Evolutionary conservation across 129 eudicot species (phyloP).

Genomic region (sunflower (Helianthus annuus)): DNA sequence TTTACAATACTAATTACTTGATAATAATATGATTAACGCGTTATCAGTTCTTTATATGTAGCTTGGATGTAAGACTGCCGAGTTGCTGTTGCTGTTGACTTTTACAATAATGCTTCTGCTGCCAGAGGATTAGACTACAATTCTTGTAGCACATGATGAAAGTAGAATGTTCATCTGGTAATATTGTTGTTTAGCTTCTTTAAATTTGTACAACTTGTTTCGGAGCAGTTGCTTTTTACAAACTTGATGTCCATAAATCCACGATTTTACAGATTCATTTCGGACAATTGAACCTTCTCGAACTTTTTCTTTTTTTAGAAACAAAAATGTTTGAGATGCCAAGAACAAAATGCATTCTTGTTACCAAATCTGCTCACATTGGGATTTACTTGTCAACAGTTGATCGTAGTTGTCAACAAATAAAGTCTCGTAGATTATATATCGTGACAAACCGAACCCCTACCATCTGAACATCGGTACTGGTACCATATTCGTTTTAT

Average conservation of each 20-base stretch:
- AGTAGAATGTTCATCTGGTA: conserved; percentile 13
- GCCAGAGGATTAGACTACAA: not conserved
- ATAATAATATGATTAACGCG: not conserved
- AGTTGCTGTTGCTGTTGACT: conserved; percentile 8
- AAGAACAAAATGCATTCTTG: not conserved
- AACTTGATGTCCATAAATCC: conserved; percentile 12
- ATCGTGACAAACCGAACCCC: too few relatives aligned
- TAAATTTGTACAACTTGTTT: conserved; percentile 13
- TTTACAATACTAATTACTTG: not conserved
- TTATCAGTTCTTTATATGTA: conserved; percentile 11
- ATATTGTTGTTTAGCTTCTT: conserved; percentile 22
- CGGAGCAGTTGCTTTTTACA: not conserved
- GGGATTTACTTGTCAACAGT: not conserved
- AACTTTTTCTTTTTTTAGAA: conserved; percentile 1
- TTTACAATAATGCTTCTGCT: conserved; percentile 7
- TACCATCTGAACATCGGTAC: too few relatives aligned
- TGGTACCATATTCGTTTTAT: too few relatives aligned
- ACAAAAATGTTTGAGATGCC: not conserved
- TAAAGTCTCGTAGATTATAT: too few relatives aligned
- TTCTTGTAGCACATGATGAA: conserved; percentile 10
- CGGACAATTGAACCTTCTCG: conserved; percentile 14
- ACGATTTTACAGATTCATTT: conserved; percentile 5
- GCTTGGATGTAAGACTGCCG: conserved; percentile 11
- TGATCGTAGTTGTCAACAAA: not conserved
- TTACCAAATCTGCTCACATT: not conserved